phyloP scores from a whole-genome alignment of 495 filamentous ascomycete genomes.

The Penicillium cinerascens region DNA sequence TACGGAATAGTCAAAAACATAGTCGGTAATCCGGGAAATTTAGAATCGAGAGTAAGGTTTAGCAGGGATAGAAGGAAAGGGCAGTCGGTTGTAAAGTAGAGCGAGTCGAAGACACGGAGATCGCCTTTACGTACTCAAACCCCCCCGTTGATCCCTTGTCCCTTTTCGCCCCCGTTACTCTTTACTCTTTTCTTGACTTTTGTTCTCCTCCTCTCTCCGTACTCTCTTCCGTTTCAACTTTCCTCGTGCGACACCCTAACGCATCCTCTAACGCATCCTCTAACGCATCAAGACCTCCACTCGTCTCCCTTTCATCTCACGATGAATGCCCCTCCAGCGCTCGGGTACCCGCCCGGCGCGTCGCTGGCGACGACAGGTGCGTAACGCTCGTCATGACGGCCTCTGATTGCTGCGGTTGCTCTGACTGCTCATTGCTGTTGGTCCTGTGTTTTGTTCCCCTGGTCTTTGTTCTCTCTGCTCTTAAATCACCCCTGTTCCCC shows the following conservation, averaged over 20 bases:
- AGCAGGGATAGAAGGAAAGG: neutral
- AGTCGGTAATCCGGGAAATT: neutral
- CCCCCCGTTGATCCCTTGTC: constrained; percentile 14
- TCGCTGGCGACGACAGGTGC: constrained; percentile 39
- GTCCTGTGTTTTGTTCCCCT: neutral
- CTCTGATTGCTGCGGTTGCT: neutral
- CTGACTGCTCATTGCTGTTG: neutral
- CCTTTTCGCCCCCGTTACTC: constrained; percentile 1
- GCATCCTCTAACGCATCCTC: constrained; percentile 8
- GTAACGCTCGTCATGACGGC: constrained; percentile 20
- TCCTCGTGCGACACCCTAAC: constrained; percentile 20
- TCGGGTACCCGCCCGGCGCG: constrained; percentile 38
- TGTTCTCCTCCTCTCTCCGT: neutral
- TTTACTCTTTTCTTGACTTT: neutral
- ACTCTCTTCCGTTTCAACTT: constrained; percentile 3
- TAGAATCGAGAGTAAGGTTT: neutral
- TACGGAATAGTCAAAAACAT: neutral
- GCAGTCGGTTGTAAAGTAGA: neutral
- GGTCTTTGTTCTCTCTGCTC: neutral
- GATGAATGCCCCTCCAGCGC: constrained; percentile 41
- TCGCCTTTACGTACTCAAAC: constrained; percentile 5
- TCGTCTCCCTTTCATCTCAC: constrained; percentile 23
- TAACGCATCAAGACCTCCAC: constrained; percentile 20
- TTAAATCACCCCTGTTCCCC: neutral
- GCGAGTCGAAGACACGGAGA: neutral